Evolutionary conservation across 441 rosid species (phyloP), one percentile per base, ranked within the genome.

Genomic region (Croton setiger): DNA sequence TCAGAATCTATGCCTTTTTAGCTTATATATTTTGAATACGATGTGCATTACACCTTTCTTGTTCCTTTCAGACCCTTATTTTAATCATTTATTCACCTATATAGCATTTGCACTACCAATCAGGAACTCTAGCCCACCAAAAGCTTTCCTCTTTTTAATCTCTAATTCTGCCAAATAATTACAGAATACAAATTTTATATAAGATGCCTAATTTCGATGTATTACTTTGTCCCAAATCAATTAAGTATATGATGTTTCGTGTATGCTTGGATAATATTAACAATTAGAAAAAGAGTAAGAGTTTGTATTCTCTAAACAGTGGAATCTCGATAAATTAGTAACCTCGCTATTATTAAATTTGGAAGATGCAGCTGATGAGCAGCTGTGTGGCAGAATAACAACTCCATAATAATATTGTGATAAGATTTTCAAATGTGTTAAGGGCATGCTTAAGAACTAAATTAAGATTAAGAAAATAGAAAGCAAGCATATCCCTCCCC

Each of bases 1-100:
- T 41, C 11, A 39, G 65, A 61, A 61, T 44, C 52, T 61, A 11
- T 61, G 64, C 64, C 51, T 41, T 56, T 39, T 13, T 14, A 2
- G 20, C 45, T 4, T 37, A 31, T 56, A 5, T 33, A n/a, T n/a
- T n/a, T n/a, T n/a, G n/a, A 5, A 12, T 56, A 5, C 39, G 6
- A 14, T 31, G 60, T 27, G 39, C 31, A 14, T 31, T 39, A 31
- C 18, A 31, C 33, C 41, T 60, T 60, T 60, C 47, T 18, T 11
- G 13, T 60, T 37, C 15, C 15, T 10, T 60, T 60, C 48, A 60
- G 20, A 39, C 27, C 17, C 15, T 18, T n/a, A 8, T 37, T 15
- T 31, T 57, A 0, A 0, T 5, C 1, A 13, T 57, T 17, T 6
- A 2, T 51, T 9, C 12, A 1, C 43, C 43, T 21, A 9, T 31